Base-by-base conservation (phyloP, 2,329 filamentous ascomycete genomes). In the Pseudogymnoascus sp. region DNA sequence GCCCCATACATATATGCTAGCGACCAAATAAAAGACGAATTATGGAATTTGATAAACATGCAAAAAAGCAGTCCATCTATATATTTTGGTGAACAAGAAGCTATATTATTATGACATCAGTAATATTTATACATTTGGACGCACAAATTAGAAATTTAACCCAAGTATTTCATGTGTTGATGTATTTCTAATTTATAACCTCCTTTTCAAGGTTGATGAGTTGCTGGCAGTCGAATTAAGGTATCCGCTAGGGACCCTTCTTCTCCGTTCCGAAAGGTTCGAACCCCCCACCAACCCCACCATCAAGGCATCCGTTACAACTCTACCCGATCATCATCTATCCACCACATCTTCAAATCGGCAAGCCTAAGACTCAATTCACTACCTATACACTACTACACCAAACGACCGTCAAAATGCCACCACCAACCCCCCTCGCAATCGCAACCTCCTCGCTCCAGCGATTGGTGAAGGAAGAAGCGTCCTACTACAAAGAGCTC, bases 391-490 rank as follows among this genome's bases (percentile, higher is more conserved):
- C 14, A 52, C 4, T 14, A 30, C 45, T 4, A 1, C 3, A 16
- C 23, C 1, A 39, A 39, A 41, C 28, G 3, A 36, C 11, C 19
- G n/a, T 39, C 58, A 66, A 62, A 58, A 96, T 96, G 92, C 82
- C 90, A 3, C 82, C 91, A 33, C 89, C 90, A 49, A 86, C 87
- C 1, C 83, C 87, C 68, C 85, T 97, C 73, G 76, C 84, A 70
- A 94, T 97, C 72, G 86, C 89, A 49, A 94, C 90, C 23, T 84
- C 87, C 65, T 86, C 91, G 19, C 85, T 97, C 68, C 81, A 84
- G 69, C 91, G 94, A 64, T 84, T 97, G 58, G 84, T 96, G 67
- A 97, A 96, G 76, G 94, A 99, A 76, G 91, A 97, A 75, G 80
- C 83, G 39, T 93, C 88, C 70, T 97, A 99, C 78, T 89, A 92